Conservation (phyloP, 2,329 filamentous ascomycete species). For the Ophiostoma ips region DNA sequence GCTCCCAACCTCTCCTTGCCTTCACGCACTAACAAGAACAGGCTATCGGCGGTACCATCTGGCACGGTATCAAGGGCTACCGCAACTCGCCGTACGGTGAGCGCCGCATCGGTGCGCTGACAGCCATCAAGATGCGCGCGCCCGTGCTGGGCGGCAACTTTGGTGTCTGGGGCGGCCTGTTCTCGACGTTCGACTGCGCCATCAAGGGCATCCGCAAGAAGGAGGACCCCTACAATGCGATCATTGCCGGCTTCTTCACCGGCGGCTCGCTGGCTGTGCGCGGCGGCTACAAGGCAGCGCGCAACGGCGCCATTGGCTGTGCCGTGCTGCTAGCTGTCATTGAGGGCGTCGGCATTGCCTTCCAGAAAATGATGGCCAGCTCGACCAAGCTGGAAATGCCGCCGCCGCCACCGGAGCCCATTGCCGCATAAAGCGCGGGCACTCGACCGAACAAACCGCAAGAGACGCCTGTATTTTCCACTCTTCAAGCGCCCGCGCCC, state of each 20-base stretch:
- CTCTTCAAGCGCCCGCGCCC: no score
- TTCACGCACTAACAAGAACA: constrained; percentile 20
- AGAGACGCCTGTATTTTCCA: background rate
- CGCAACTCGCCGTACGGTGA: constrained; percentile 85
- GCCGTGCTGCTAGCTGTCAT: constrained; percentile 90
- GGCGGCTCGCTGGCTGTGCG: constrained; percentile 82
- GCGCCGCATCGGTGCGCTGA: constrained; percentile 87
- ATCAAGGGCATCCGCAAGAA: constrained; percentile 90
- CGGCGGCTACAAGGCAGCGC: constrained; percentile 79
- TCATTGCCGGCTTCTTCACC: constrained; percentile 94
- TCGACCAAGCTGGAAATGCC: constrained; percentile 60
- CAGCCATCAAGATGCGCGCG: constrained; percentile 92
- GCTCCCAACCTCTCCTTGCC: background rate
- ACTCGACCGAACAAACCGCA: no score
- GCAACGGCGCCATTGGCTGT: constrained; percentile 93
- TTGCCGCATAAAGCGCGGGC: background rate
- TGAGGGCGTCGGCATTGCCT: constrained; percentile 91
- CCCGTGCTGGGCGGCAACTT: constrained; percentile 97
- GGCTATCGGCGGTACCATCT: constrained; percentile 71
- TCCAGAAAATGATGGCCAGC: constrained; percentile 87
- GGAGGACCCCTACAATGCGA: constrained; percentile 97
- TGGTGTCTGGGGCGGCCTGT: constrained; percentile 91
- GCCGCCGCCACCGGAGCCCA: background rate
- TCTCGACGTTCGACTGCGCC: constrained; percentile 91
- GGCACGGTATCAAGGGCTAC: constrained; percentile 95